Conservation (phyloP, 1,284 basidiomycete species). For the Tilletiopsis washingtonensis region DNA sequence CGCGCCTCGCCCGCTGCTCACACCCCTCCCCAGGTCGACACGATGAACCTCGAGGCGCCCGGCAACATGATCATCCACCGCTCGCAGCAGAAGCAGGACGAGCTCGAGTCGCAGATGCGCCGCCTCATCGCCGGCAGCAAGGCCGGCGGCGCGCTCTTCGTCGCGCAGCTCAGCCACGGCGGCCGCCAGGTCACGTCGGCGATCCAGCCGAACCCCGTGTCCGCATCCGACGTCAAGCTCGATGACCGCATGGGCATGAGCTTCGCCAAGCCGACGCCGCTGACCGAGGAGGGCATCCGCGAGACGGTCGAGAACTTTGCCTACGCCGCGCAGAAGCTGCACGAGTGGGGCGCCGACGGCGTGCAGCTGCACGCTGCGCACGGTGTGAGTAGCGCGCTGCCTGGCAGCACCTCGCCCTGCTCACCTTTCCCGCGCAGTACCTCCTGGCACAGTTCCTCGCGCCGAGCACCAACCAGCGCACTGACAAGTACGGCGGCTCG, state of each 20-base stretch:
- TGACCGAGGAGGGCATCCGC: slow-evolving; percentile 25
- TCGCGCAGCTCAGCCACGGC: slow-evolving; percentile 51
- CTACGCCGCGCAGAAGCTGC: slow-evolving; percentile 45
- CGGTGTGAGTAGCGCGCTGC: background rate
- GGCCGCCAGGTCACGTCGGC: slow-evolving; percentile 46
- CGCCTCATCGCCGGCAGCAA: slow-evolving; percentile 47
- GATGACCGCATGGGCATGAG: slow-evolving; percentile 29
- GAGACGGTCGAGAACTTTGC: slow-evolving; percentile 42
- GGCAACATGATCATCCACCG: slow-evolving; percentile 17
- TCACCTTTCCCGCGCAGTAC: slow-evolving; percentile 38
- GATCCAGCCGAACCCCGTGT: slow-evolving; percentile 24
- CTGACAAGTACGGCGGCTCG: slow-evolving; percentile 49
- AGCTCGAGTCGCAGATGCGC: slow-evolving; percentile 27
- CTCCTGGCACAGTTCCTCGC: slow-evolving; percentile 42
- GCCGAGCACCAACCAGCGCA: slow-evolving; percentile 47
- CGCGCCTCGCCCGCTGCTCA: too few species aligned
- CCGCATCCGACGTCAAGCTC: slow-evolving; percentile 34
- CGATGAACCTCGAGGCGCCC: slow-evolving; percentile 9
- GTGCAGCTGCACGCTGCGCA: slow-evolving; percentile 43
- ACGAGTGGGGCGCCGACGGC: slow-evolving; percentile 48
- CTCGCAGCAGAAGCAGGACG: slow-evolving; percentile 23
- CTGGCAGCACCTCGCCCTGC: slow-evolving; percentile 5
- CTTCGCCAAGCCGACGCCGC: slow-evolving; percentile 22
- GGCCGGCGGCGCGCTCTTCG: slow-evolving; percentile 49
- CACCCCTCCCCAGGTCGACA: slow-evolving; percentile 3